Evolutionary conservation across 2,329 filamentous ascomycete species (phyloP), one percentile per base, ranked within the genome.

Genomic region (Daldinia sp.): DNA sequence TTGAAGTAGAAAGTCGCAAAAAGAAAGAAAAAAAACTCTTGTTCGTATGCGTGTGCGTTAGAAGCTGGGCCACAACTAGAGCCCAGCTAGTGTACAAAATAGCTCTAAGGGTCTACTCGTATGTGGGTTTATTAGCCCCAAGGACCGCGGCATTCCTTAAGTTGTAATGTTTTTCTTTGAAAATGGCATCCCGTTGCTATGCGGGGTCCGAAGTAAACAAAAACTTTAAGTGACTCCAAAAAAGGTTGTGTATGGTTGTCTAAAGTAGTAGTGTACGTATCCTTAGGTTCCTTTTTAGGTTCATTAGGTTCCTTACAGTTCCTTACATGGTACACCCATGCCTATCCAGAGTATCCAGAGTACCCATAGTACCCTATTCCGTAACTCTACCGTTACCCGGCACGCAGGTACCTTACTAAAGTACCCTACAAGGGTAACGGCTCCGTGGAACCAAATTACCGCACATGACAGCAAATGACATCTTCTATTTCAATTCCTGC

Each of bases 141-240:
- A 37, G n/a, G 57, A 60, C 39, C 39, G 54, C 23, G 37, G 41
- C 64, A 59, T 54, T 67, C 58, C 64, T 60, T 28, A 59, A 53
- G 18, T 53, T 46, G 57, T 54, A 53, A 62, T 67, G 59, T 67
- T 67, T 65, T 68, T 65, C 46, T 65, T 70, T 35, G 54, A 54
- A 37, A 57, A 41, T 60, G 57, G 51, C 30, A 41, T 28, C 65
- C 20, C 37, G 74, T 74, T 75, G 74, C 73, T 70, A 73, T 73
- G 75, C 73, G 74, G 74, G 74, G 75, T 63, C 35, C 65, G 50
- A 67, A 76, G 75, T 77, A 77, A 77, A 77, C 75, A 77, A 77
- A 51, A 54, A 54, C 51, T 39, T 37, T 37, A 51, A 51, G 46
- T 51, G 15, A 51, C 44, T 39, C 44, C 15, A 46, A 23, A 23